A percentile compares a stretch with the other conserved stretches of the same genome.
Evolutionary conservation across 2,329 filamentous ascomycete genomes (phyloP).

Genomic region (Geosmithia putterillii): DNA sequence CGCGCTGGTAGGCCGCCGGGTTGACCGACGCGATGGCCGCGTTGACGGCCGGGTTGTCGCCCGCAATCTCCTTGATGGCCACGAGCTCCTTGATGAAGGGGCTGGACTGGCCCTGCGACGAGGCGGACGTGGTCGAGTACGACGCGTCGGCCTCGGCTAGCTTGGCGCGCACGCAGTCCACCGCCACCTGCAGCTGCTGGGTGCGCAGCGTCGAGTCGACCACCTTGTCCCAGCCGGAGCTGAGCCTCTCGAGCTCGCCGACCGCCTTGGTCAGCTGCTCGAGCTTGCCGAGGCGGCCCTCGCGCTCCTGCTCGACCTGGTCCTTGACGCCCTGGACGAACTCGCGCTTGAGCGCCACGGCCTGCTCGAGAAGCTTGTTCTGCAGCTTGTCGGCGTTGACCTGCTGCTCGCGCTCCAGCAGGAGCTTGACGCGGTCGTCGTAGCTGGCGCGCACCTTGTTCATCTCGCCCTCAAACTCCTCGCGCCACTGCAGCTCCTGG

Average conservation of each 20-base stretch:
- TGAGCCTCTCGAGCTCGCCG: slow-evolving; percentile 74
- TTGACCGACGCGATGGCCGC: slow-evolving; percentile 96
- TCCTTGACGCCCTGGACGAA: slow-evolving; percentile 69
- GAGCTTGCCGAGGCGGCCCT: slow-evolving; percentile 76
- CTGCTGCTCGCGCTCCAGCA: slow-evolving; percentile 68
- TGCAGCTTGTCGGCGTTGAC: slow-evolving; percentile 72
- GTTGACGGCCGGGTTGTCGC: slow-evolving; percentile 73
- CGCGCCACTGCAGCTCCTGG: slow-evolving; percentile 73
- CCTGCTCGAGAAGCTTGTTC: slow-evolving; percentile 84
- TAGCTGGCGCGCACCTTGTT: slow-evolving; percentile 67
- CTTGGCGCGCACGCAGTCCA: slow-evolving; percentile 80
- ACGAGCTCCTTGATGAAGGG: slow-evolving; percentile 91
- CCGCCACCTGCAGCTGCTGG: slow-evolving; percentile 90
- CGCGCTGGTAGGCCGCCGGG: slow-evolving; percentile 83
- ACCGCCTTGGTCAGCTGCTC: slow-evolving; percentile 68
- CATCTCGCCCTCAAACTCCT: slow-evolving; percentile 80
- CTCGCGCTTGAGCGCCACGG: slow-evolving; percentile 73
- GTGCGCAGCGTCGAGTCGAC: slow-evolving; percentile 85
- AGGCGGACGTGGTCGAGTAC: not conserved
- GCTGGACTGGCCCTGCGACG: slow-evolving; percentile 48
- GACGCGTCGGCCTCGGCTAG: slow-evolving; percentile 49
- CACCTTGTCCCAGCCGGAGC: slow-evolving; percentile 79
- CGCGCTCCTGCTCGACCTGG: slow-evolving; percentile 79
- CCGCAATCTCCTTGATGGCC: slow-evolving; percentile 83
- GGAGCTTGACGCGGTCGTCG: slow-evolving; percentile 64